Conservation (phyloP, 2,329 filamentous ascomycete species). For the Arthroderma sp. region DNA sequence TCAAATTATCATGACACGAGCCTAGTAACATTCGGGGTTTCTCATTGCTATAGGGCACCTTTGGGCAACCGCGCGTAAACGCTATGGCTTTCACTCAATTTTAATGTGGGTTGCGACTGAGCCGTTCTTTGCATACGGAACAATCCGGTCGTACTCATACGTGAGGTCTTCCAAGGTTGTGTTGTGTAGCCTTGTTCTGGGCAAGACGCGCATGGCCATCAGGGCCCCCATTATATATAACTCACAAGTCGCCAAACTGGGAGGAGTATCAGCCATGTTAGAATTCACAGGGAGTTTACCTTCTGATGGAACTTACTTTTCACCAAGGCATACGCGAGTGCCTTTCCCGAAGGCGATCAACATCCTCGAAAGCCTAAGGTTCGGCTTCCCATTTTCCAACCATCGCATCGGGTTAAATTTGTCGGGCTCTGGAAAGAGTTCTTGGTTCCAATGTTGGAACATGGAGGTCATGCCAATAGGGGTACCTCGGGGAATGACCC, state of each 20-base stretch:
- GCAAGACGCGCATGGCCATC: slow-evolving; percentile 13
- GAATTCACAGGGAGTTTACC: too few relatives aligned
- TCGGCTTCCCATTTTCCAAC: slow-evolving; percentile 9
- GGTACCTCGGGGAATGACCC: slow-evolving; percentile 8
- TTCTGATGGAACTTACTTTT: slow-evolving; percentile 9
- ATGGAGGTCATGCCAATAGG: slow-evolving; percentile 14
- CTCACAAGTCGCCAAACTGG: slow-evolving; percentile 11
- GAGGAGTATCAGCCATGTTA: neutral
- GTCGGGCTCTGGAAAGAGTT: slow-evolving; percentile 13
- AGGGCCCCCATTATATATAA: slow-evolving; percentile 14
- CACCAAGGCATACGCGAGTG: slow-evolving; percentile 12
- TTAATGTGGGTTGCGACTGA: slow-evolving; percentile 9
- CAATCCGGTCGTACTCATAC: slow-evolving; percentile 15
- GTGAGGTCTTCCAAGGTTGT: slow-evolving; percentile 12
- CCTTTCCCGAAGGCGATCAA: slow-evolving; percentile 14
- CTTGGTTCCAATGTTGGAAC: slow-evolving; percentile 13
- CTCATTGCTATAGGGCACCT: too few relatives aligned
- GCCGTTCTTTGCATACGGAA: slow-evolving; percentile 12
- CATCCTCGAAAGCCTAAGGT: neutral
- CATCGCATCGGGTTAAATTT: slow-evolving; percentile 14
- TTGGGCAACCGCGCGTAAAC: too few relatives aligned
- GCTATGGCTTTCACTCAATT: slow-evolving; percentile 3
- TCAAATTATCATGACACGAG: too few relatives aligned
- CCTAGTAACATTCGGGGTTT: too few relatives aligned
- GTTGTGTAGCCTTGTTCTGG: slow-evolving; percentile 11